Conservation (phyloP, 2,329 filamentous ascomycete species). For the Neofusicoccum sp. region DNA sequence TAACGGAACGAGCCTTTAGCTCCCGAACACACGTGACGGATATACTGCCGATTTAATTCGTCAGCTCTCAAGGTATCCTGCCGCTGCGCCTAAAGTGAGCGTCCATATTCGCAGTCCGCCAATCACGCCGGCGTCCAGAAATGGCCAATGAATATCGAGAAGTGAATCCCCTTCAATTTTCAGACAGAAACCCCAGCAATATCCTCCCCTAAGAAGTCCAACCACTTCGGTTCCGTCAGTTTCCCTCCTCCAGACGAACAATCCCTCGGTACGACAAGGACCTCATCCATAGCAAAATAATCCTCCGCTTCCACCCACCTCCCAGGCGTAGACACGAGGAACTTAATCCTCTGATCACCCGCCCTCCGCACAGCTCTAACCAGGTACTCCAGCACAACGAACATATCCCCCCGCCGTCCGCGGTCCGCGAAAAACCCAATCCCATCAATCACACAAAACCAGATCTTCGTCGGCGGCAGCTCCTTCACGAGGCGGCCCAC, state of each 20-base stretch:
- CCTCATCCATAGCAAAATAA: neutral
- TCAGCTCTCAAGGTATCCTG: too few species aligned
- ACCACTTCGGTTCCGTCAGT: neutral
- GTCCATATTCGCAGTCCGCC: too few species aligned
- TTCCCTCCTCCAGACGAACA: neutral
- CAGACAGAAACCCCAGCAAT: too few species aligned
- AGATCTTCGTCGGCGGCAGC: neutral
- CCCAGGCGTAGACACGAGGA: neutral
- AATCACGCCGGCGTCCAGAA: too few species aligned
- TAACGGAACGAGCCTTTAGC: too few species aligned
- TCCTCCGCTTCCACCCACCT: neutral
- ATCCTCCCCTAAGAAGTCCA: too few species aligned
- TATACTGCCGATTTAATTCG: too few species aligned
- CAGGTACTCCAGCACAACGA: neutral
- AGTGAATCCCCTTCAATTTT: too few species aligned
- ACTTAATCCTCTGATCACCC: neutral
- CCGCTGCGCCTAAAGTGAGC: too few species aligned
- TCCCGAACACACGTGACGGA: too few species aligned
- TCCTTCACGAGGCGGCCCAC: neutral
- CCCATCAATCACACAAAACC: neutral
- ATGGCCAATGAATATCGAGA: too few species aligned
- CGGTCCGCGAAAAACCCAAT: neutral
- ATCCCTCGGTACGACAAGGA: neutral
- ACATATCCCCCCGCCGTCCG: neutral
- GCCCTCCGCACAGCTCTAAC: neutral